Evolutionary conservation across 1,284 basidiomycete species (phyloP), one percentile per base, ranked within the genome.

Genomic region (Fereydounia khargensis): DNA sequence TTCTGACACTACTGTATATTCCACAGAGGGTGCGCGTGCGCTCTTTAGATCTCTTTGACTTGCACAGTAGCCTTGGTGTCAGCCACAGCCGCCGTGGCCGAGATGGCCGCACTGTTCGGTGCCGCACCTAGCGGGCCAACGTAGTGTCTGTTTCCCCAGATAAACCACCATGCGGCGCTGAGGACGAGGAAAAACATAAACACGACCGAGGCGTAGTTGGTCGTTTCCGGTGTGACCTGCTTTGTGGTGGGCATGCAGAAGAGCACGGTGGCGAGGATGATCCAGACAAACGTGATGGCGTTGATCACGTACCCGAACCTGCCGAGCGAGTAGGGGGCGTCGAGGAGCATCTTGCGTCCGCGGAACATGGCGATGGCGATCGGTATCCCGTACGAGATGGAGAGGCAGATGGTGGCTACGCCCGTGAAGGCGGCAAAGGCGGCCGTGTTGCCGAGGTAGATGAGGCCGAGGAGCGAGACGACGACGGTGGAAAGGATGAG

Each of bases 191-290:
- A 64, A 21, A 57, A 60, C 9, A 54, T 40, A 37, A 63, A 67
- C 25, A 70, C 66, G 21, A 67, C 64, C 14, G 38, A 45, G 3
- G 55, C 63, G 50, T 62, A 73, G 47, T 76, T 80, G 78, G 80
- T 80, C 10, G 72, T 77, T 9, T 48, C 39, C 0, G 77, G 48
- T 6, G 74, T 76, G 22, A 78, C 40, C 22, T 42, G 69, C 9
- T 74, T 72, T 6, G 77, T 76, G 2, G 76, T 79, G 1, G 79
- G 79, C 76, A 79, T 78, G 48, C 76, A 78, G 68, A 80, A 79
- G 21, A 79, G 65, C 39, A 79, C 66, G 28, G 78, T 77, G 34
- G 77, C 76, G 43, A 79, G 73, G 2, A 76, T 34, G 56, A 79
- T 78, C 79, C 78, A 80, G 2, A 72, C 51, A 21, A 79, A 71